Percentiles rank a stretch among this genome's conserved stretches.
phyloP scores from a whole-genome alignment of 2,329 filamentous ascomycete species.

The Sporothrix schenckii region DNA sequence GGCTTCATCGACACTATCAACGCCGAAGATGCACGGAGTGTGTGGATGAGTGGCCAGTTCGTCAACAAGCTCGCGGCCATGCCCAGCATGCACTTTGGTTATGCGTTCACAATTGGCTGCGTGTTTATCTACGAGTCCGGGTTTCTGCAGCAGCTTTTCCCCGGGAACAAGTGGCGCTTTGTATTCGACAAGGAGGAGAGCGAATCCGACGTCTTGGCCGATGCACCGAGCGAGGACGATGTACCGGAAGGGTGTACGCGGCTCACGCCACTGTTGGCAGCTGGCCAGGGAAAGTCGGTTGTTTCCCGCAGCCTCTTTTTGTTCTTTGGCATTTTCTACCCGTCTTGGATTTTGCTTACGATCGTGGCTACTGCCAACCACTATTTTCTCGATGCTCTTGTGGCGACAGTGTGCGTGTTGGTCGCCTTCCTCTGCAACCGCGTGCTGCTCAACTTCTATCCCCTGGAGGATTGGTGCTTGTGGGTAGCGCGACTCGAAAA shows the following conservation, averaged over 20 bases:
- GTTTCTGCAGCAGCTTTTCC: slow-evolving; percentile 45
- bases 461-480: slow-evolving; percentile 63
- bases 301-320: slow-evolving; percentile 33
- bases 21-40: slow-evolving; percentile 54
- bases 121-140: slow-evolving; percentile 58
- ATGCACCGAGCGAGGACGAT: not conserved
- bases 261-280: too few species aligned
- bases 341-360: slow-evolving; percentile 56
- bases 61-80: slow-evolving; percentile 63
- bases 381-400: slow-evolving; percentile 68
- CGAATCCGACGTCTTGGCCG: slow-evolving; percentile 19
- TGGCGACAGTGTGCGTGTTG: slow-evolving; percentile 62
- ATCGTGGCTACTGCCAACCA: slow-evolving; percentile 66
- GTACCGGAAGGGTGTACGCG: not conserved
- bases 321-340: slow-evolving; percentile 54
- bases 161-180: not conserved
- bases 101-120: slow-evolving; percentile 58
- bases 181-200: slow-evolving; percentile 31
- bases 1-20: slow-evolving; percentile 58
- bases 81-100: slow-evolving; percentile 61
- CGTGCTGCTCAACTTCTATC: slow-evolving; percentile 53
- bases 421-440: slow-evolving; percentile 60
- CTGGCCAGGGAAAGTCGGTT: not conserved
- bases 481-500: slow-evolving; percentile 66
- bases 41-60: slow-evolving; percentile 59